A percentile compares a stretch with the other conserved stretches of the same genome.
These are phyloP conservation scores for Aspergillus aculeatinus DNA, from an alignment of 2,329 filamentous ascomycete genomes.

Conservation along the genomic window DNA sequence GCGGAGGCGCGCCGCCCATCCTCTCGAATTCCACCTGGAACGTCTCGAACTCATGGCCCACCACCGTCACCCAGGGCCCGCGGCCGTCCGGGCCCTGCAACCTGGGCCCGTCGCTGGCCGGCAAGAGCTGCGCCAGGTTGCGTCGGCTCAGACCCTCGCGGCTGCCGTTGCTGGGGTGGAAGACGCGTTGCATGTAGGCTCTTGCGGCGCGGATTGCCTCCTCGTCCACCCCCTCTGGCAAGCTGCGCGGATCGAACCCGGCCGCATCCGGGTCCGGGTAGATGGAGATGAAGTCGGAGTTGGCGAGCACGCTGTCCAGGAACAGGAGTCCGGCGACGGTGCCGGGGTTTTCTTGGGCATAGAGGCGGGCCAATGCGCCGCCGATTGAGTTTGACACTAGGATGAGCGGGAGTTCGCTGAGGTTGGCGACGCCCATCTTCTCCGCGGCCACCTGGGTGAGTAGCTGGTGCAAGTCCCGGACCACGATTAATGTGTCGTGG, in stretches of 20 bases:
- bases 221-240: conserved; percentile 43
- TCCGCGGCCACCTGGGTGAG: conserved; percentile 40
- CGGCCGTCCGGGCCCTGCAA: conserved; percentile 38
- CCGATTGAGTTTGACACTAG: conserved; percentile 55
- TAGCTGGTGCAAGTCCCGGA: conserved; percentile 44
- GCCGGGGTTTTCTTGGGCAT: conserved; percentile 48
- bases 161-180: conserved; percentile 52
- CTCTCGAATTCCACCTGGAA: conserved; percentile 50
- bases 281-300: conserved; percentile 55
- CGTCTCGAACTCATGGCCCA: conserved; percentile 54
- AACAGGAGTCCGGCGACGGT: conserved; percentile 50
- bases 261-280: conserved; percentile 56
- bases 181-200: conserved; percentile 37
- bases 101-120: conserved; percentile 43
- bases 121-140: conserved; percentile 46
- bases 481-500: neutral
- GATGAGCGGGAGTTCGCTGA: conserved; percentile 37
- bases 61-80: conserved; percentile 48
- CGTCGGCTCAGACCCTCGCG: conserved; percentile 52
- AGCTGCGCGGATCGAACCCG: conserved; percentile 42
- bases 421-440: conserved; percentile 21
- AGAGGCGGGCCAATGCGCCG: conserved; percentile 53
- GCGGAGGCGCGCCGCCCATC: conserved; percentile 32
- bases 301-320: conserved; percentile 59
- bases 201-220: conserved; percentile 38